These are phyloP conservation scores for Phytophthora citrophthora DNA, from an alignment of 352 stramenopile genomes.

Conservation along the genomic window DNA sequence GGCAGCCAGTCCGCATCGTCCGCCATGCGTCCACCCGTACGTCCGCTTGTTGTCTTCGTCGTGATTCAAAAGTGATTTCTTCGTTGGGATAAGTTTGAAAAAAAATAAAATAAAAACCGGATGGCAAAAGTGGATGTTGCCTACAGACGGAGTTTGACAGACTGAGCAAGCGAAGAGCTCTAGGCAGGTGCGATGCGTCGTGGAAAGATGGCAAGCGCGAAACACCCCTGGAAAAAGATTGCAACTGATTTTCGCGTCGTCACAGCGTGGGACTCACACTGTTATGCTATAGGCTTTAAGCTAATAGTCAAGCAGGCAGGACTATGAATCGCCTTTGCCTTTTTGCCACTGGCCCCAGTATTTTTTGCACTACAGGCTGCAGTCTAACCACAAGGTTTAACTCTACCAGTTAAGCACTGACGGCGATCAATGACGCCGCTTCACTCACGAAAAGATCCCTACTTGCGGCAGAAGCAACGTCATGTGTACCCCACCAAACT, in stretches of 20 bases:
- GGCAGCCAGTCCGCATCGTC: conserved; percentile 50
- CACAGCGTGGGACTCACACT: conserved; percentile 11
- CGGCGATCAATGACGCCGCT: too few species aligned
- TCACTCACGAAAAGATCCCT: too few species aligned
- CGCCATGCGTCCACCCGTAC: conserved; percentile 30
- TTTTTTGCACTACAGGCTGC: too few species aligned
- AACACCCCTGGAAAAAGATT: conserved; percentile 28
- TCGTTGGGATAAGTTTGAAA: conserved; percentile 15
- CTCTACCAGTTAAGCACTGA: too few species aligned
- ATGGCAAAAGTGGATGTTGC: conserved; percentile 9
- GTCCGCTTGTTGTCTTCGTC: conserved; percentile 6
- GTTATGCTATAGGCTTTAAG: too few species aligned
- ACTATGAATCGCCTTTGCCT: too few species aligned
- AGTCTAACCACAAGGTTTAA: too few species aligned
- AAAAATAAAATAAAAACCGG: conserved; percentile 3
- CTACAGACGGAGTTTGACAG: background rate
- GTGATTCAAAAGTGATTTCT: conserved; percentile 7
- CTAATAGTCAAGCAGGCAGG: background rate
- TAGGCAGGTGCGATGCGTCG: background rate
- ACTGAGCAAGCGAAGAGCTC: background rate
- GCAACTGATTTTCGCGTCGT: conserved; percentile 24
- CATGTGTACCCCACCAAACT: too few species aligned
- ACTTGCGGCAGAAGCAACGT: too few species aligned
- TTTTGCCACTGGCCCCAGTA: too few species aligned
- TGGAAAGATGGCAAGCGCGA: background rate